A percentile compares a stretch with the other conserved stretches of the same genome.
These are phyloP conservation scores for Coprinellus micaceus DNA, from an alignment of 768 basidiomycete genomes.

Conservation along the genomic window DNA sequence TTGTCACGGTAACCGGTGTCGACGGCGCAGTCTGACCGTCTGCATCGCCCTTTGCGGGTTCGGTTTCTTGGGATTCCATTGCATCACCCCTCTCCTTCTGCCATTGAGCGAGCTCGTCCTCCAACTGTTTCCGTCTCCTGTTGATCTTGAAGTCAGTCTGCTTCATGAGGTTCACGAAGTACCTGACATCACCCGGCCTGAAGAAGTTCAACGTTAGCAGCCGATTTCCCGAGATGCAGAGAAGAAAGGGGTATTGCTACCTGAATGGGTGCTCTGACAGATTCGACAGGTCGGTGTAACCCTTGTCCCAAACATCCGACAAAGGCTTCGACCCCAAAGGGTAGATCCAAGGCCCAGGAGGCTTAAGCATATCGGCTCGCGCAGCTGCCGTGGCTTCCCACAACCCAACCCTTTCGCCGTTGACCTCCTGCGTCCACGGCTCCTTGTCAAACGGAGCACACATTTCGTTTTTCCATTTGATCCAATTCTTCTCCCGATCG, in stretches of 20 bases:
- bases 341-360: constrained; percentile 62
- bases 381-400: constrained; percentile 56
- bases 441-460: constrained; percentile 79
- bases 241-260: constrained; percentile 35
- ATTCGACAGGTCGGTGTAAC: constrained; percentile 61
- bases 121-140: neutral
- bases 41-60: neutral
- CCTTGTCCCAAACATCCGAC: constrained; percentile 83
- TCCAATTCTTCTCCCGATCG: constrained; percentile 86
- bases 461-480: constrained; percentile 82
- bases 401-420: constrained; percentile 49
- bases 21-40: neutral
- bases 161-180: constrained; percentile 15
- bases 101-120: neutral
- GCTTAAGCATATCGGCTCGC: constrained; percentile 53
- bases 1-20: constrained; percentile 12
- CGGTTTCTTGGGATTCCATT: neutral
- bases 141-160: neutral
- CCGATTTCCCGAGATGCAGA: neutral
- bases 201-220: too few species aligned
- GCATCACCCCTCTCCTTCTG: neutral
- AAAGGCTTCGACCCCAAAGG: constrained; percentile 63
- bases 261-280: constrained; percentile 64
- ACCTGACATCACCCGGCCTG: constrained; percentile 7
- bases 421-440: constrained; percentile 50